Evolutionary conservation across 805 yeast species (phyloP), one percentile per base, ranked within the genome.

Genomic region (Metschnikowia reukaufii): DNA sequence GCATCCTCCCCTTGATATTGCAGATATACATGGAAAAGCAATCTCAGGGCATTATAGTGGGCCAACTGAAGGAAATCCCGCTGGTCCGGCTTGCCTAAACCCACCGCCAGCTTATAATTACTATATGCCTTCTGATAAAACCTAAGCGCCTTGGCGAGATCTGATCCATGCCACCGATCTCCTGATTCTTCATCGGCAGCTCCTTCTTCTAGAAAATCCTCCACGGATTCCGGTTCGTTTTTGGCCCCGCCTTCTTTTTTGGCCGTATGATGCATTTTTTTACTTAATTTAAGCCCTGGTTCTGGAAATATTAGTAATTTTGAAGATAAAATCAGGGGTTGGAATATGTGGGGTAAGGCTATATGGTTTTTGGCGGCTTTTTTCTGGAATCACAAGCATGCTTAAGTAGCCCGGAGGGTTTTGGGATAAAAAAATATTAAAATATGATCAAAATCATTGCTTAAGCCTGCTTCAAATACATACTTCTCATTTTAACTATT

Each of bases 161-260:
- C 91, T 0, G 88, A 80, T 1, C 79, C 70, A 5, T 80, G 60
- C 89, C 90, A 86, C 39, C 91, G 62, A 57, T 85, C 91, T 0
- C 88, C 92, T n/a, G 79, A 75, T 48, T 85, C 91, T 58, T 85
- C 92, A 45, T 79, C 82, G 9, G 68, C 68, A 0, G 82, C 71
- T 1, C 82, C 92, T 42, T 66, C 66, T 27, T 78, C 81, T n/a
- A 83, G 68, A 43, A 57, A 74, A 4, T 82, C 88, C 27, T 77
- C 79, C 0, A 77, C 71, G 0, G 81, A 73, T 31, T 45, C 32
- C 1, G 53, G 53, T 16, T 32, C 39, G 4, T 41, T 34, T 12
- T 45, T 39, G 4, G 34, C 33, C 4, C 36, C 20, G 4, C 36
- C 40, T n/a, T 27, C 18, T 6, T 30, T 21, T 9, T 25, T 36